Evolutionary conservation across 768 basidiomycete species (phyloP).

Genomic region (Russula earlei): DNA sequence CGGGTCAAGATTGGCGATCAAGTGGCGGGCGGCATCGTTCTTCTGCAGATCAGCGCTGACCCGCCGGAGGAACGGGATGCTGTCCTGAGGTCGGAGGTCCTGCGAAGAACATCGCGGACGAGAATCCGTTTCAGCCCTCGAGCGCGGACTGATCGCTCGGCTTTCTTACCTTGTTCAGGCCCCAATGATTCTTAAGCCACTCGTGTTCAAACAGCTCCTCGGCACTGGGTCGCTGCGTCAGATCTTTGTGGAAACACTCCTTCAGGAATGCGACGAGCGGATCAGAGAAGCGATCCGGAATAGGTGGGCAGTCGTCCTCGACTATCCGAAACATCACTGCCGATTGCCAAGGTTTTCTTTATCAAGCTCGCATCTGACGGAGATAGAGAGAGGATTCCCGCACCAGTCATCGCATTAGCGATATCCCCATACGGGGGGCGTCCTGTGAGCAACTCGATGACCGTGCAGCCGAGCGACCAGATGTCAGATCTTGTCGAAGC

Average conservation of each 20-base stretch:
- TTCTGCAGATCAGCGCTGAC: conserved; percentile 82
- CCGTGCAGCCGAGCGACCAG: conserved; percentile 92
- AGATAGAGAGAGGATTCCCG: background rate
- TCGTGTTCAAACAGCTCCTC: conserved; percentile 80
- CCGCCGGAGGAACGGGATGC: conserved; percentile 88
- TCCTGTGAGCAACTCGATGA: conserved; percentile 89
- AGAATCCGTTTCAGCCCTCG: background rate
- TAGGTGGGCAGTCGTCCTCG: conserved; percentile 80
- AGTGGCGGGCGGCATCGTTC: conserved; percentile 49
- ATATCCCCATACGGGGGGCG: conserved; percentile 88
- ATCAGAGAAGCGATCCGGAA: conserved; percentile 74
- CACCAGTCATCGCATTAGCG: conserved; percentile 83
- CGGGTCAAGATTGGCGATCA: conserved; percentile 35
- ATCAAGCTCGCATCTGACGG: background rate
- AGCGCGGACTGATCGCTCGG: background rate
- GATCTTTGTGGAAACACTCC: conserved; percentile 89
- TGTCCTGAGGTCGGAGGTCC: conserved; percentile 87
- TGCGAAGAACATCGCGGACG: conserved; percentile 21
- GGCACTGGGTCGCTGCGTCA: conserved; percentile 71
- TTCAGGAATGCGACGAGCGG: conserved; percentile 69
- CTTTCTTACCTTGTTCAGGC: conserved; percentile 56
- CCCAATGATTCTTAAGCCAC: conserved; percentile 81
- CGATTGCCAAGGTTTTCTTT: no score
- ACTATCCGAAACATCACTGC: conserved; percentile 97
- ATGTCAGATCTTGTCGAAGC: conserved; percentile 91